These are phyloP conservation scores for Tubosaeta sp. DNA, from an alignment of 768 basidiomycete species.

Conservation along the genomic window DNA sequence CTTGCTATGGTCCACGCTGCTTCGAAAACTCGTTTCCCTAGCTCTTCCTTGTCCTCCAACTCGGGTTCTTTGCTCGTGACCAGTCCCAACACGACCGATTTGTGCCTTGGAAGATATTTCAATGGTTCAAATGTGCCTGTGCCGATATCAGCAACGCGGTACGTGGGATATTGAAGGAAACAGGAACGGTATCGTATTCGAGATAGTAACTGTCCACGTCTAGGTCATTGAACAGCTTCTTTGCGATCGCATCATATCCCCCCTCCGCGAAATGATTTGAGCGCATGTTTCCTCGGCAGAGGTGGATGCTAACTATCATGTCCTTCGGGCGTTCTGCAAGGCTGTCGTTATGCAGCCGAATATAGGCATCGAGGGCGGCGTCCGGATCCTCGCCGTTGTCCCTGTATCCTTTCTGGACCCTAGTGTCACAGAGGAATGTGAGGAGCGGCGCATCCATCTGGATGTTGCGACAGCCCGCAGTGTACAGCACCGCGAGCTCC, in stretches of 20 bases:
- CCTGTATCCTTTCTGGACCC: neutral
- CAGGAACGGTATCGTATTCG: constrained; percentile 41
- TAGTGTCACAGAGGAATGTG: neutral
- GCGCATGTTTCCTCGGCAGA: neutral
- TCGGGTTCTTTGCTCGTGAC: constrained; percentile 40
- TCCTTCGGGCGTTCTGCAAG: neutral
- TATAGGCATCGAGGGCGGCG: neutral
- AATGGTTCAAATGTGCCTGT: too few relatives aligned
- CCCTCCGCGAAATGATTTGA: constrained; percentile 30
- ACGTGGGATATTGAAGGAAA: too few relatives aligned
- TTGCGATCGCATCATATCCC: constrained; percentile 42
- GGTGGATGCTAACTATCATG: neutral
- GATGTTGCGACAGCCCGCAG: too few relatives aligned
- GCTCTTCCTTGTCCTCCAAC: constrained; percentile 38
- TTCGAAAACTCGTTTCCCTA: constrained; percentile 37
- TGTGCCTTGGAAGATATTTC: too few relatives aligned
- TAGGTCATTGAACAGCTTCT: constrained; percentile 42
- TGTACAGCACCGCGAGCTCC: too few relatives aligned
- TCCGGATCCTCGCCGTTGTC: neutral
- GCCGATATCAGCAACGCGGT: too few relatives aligned
- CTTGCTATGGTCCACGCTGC: constrained; percentile 42
- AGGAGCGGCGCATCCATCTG: neutral
- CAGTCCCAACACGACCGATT: too few relatives aligned
- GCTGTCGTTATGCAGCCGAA: neutral
- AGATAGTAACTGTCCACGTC: constrained; percentile 44